A percentile compares a stretch with the other conserved stretches of the same genome.
These are phyloP conservation scores for Populus simonii DNA, from an alignment of 345 rosid genomes.

Conservation along the genomic window DNA sequence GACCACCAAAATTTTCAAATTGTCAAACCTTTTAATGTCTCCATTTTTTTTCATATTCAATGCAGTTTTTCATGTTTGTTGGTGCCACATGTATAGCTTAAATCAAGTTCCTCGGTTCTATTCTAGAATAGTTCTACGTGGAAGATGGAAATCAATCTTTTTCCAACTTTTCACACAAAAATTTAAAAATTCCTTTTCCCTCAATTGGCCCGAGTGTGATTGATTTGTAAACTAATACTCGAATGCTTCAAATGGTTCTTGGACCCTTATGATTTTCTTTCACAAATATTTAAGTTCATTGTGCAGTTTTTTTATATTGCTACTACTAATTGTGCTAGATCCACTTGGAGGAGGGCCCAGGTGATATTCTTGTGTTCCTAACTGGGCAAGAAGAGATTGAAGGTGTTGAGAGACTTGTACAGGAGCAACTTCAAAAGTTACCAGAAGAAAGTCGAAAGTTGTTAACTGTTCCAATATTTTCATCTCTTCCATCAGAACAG, in stretches of 20 bases:
- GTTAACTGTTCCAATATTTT: slow-evolving; percentile 58
- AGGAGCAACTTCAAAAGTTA: slow-evolving; percentile 54
- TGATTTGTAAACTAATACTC: background rate
- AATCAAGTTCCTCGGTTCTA: background rate
- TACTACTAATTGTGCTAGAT: slow-evolving; percentile 41
- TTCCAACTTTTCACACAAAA: too few relatives aligned
- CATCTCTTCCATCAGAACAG: slow-evolving; percentile 91
- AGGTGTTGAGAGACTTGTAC: slow-evolving; percentile 67
- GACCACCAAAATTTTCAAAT: background rate
- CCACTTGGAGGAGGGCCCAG: slow-evolving; percentile 72
- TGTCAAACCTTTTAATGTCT: background rate
- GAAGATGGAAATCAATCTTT: background rate
- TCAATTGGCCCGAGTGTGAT: too few relatives aligned
- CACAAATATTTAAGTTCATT: background rate
- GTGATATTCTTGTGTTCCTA: slow-evolving; percentile 89
- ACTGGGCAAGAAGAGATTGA: slow-evolving; percentile 98
- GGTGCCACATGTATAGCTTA: background rate
- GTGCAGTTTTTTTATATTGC: slow-evolving; percentile 7
- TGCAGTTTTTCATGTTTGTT: slow-evolving; percentile 3
- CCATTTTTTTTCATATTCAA: background rate
- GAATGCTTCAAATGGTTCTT: background rate
- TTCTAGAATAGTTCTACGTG: background rate
- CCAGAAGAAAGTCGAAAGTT: slow-evolving; percentile 62
- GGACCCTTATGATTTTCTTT: background rate
- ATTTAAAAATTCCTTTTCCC: background rate